A percentile compares a stretch with the other conserved stretches of the same genome.
Conservation (phyloP, 1,139 yeast species). For the Pichia norvegensis region DNA sequence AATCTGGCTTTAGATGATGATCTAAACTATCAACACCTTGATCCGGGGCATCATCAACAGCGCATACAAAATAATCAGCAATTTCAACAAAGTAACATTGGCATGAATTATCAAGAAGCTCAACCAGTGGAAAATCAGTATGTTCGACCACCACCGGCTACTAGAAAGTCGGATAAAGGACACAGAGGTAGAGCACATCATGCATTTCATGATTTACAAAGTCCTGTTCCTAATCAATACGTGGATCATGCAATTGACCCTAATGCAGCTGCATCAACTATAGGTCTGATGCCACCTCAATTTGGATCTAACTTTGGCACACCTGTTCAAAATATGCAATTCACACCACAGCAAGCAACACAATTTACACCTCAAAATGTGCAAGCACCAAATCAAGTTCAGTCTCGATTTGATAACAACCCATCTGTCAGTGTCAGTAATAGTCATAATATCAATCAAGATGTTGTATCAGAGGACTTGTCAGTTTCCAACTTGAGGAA, state of each 20-base stretch:
- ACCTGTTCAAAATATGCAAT: neutral
- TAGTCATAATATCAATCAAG: conserved; percentile 9
- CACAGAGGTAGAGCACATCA: conserved; percentile 18
- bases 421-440: neutral
- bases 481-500: conserved; percentile 52
- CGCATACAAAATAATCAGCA: neutral
- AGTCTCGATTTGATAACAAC: neutral
- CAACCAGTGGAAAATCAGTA: neutral
- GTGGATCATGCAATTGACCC: conserved; percentile 23
- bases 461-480: conserved; percentile 16
- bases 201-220: conserved; percentile 21
- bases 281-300: conserved; percentile 18
- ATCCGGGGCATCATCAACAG: neutral
- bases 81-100: neutral
- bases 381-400: neutral
- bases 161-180: neutral
- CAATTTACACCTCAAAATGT: neutral
- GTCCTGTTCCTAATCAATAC: conserved; percentile 2
- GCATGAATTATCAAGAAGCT: neutral
- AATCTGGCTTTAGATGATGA: conserved; percentile 8
- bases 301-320: neutral
- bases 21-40: neutral
- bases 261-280: conserved; percentile 25
- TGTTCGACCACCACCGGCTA: neutral
- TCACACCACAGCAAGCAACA: neutral